Conservation (phyloP, 208 protist species). For the Strigomonas culicis region DNA sequence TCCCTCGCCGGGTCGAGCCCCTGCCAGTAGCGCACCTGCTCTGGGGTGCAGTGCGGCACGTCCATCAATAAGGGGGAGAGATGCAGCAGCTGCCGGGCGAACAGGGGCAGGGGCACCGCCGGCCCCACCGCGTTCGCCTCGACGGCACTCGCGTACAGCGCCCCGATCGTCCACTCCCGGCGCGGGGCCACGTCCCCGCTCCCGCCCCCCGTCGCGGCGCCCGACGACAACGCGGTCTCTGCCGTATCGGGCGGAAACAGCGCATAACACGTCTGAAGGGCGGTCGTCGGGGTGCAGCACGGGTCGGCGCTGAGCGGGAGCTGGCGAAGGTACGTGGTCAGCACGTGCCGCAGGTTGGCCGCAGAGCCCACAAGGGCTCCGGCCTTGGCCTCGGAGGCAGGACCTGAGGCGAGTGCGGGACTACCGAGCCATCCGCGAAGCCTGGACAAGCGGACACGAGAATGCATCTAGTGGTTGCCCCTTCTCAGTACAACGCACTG, state of each 20-base stretch:
- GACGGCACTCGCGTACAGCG: neutral
- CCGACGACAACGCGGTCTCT: neutral
- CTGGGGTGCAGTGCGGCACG: neutral
- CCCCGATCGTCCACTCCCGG: neutral
- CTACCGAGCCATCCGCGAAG: neutral
- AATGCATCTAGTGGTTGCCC: neutral
- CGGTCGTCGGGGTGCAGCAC: neutral
- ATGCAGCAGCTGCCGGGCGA: neutral
- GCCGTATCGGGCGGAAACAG: neutral
- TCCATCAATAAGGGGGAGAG: slow-evolving; percentile 1
- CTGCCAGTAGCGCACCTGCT: slow-evolving; percentile 8
- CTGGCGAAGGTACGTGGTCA: neutral
- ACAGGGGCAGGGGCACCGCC: neutral
- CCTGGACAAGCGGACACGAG: neutral
- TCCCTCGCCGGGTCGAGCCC: neutral
- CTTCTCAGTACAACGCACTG: neutral
- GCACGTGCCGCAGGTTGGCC: neutral
- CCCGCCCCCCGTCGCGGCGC: too few relatives aligned
- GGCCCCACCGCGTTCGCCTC: neutral
- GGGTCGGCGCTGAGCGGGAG: neutral
- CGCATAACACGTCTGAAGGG: neutral
- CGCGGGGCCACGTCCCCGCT: too few relatives aligned
- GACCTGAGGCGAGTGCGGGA: too few relatives aligned
- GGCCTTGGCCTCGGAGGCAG: neutral
- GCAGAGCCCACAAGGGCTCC: slow-evolving; percentile 4